These are phyloP conservation scores for Geotrichum klebahnii DNA, from an alignment of 1,139 yeast species.

Conservation along the genomic window DNA sequence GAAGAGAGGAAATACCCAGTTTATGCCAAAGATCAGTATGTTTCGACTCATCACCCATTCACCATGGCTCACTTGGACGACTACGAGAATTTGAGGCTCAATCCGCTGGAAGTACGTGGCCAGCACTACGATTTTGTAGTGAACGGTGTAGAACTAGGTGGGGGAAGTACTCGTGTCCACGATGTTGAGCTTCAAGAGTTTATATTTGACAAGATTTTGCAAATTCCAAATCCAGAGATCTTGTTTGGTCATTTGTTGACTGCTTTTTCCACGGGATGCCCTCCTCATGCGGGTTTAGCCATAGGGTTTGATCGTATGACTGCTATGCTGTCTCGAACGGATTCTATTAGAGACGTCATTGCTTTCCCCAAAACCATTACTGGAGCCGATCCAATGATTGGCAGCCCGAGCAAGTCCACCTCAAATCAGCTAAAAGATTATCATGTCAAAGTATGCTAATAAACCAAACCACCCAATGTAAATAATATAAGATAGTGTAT, in stretches of 20 bases:
- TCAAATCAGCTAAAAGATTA: conserved; percentile 43
- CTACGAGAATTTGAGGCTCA: conserved; percentile 49
- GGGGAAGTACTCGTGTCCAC: conserved; percentile 94
- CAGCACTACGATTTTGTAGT: conserved; percentile 92
- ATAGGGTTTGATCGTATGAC: conserved; percentile 90
- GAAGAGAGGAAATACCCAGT: conserved; percentile 51
- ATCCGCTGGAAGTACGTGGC: conserved; percentile 71
- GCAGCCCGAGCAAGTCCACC: conserved; percentile 68
- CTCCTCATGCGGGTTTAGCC: conserved; percentile 98
- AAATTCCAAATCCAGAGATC: conserved; percentile 46
- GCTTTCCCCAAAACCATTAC: conserved; percentile 93
- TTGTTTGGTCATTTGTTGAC: conserved; percentile 83
- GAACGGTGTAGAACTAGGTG: conserved; percentile 94
- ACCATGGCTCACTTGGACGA: conserved; percentile 82
- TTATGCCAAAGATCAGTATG: conserved; percentile 49
- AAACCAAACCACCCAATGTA: no score
- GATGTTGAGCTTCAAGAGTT: conserved; percentile 71
- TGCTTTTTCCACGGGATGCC: conserved; percentile 88
- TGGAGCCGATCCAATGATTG: conserved; percentile 84
- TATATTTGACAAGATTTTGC: conserved; percentile 42
- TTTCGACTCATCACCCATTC: conserved; percentile 93
- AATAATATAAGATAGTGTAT: no score
- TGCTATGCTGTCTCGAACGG: conserved; percentile 76
- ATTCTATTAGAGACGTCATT: conserved; percentile 83
- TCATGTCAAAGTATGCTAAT: conserved; percentile 23